Percentiles rank a stretch among this genome's conserved stretches.
Evolutionary conservation across 139 green algal species (phyloP).

Genomic region (Coelastrella sp.): DNA sequence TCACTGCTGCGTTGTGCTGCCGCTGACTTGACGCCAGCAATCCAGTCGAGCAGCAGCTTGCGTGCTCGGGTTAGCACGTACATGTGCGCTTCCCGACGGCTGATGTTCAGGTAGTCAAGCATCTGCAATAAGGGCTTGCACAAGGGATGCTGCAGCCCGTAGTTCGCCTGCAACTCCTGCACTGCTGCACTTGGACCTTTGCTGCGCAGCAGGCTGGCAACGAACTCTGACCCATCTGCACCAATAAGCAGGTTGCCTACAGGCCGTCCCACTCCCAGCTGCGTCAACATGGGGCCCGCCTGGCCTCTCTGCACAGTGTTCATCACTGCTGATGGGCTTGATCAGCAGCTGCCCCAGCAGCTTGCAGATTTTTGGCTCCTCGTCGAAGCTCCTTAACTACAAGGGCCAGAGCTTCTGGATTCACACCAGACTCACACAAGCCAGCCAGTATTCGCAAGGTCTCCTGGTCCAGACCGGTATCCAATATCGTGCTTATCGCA

Average conservation of each 20-base stretch:
- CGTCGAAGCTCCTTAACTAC: conserved; percentile 78
- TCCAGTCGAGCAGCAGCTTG: conserved; percentile 64
- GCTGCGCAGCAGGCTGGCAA: conserved; percentile 52
- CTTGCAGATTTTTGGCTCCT: conserved; percentile 61
- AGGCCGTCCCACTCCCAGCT: conserved; percentile 5
- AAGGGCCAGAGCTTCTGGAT: conserved; percentile 85
- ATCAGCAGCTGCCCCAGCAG: background rate
- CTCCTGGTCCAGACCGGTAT: conserved; percentile 82
- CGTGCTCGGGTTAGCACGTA: conserved; percentile 70
- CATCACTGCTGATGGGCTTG: background rate
- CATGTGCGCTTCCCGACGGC: conserved; percentile 68
- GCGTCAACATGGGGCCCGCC: conserved; percentile 1
- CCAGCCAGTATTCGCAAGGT: conserved; percentile 79
- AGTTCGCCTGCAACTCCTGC: conserved; percentile 62
- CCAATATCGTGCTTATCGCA: conserved; percentile 71
- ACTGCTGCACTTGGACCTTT: conserved; percentile 61
- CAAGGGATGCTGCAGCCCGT: conserved; percentile 64
- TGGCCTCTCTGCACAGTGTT: background rate
- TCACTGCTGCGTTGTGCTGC: conserved; percentile 54
- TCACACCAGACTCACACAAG: conserved; percentile 82
- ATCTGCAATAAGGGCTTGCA: conserved; percentile 81
- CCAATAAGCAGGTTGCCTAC: conserved; percentile 44
- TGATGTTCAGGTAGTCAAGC: conserved; percentile 79
- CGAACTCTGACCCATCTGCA: conserved; percentile 27
- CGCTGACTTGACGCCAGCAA: conserved; percentile 19